Percentiles rank a stretch among this genome's conserved stretches.
phyloP scores from a whole-genome alignment of 768 basidiomycete genomes.

The Neoboletus subvelutipes region DNA sequence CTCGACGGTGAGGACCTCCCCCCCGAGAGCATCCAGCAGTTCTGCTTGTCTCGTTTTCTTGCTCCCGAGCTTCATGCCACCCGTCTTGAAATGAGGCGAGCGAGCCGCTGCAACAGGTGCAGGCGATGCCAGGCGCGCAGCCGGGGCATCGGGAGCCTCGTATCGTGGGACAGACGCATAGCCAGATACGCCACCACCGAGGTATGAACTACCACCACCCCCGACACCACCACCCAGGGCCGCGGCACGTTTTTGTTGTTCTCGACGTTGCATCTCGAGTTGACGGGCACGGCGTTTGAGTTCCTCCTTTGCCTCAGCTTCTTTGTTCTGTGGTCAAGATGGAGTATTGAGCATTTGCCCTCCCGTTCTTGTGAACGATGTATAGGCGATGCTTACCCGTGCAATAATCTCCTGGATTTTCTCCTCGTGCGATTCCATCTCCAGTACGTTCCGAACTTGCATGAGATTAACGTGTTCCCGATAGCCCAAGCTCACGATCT shows the following conservation, averaged over 20 bases:
- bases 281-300: slow-evolving; percentile 97
- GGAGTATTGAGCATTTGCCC: neutral
- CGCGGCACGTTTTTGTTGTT: slow-evolving; percentile 80
- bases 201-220: slow-evolving; percentile 54
- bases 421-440: slow-evolving; percentile 92
- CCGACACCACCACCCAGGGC: slow-evolving; percentile 42
- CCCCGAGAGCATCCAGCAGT: slow-evolving; percentile 82
- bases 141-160: slow-evolving; percentile 58
- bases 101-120: slow-evolving; percentile 50
- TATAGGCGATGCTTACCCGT: slow-evolving; percentile 51
- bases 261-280: slow-evolving; percentile 94
- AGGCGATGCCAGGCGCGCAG: slow-evolving; percentile 43
- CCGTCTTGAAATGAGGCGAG: slow-evolving; percentile 84
- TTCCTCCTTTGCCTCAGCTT: slow-evolving; percentile 98
- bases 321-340: slow-evolving; percentile 72
- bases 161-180: slow-evolving; percentile 74
- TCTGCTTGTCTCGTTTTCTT: slow-evolving; percentile 92
- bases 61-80: slow-evolving; percentile 94
- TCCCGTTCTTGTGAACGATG: no score
- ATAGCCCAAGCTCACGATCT: slow-evolving; percentile 90
- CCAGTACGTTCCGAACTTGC: slow-evolving; percentile 75
- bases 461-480: slow-evolving; percentile 75
- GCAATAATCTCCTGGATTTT: slow-evolving; percentile 99
- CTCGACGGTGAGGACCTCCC: slow-evolving; percentile 61
- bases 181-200: slow-evolving; percentile 65